A percentile compares a stretch with the other conserved stretches of the same genome.
Conservation (phyloP, 495 filamentous ascomycete genomes). For the Daldinia vernicosa region DNA sequence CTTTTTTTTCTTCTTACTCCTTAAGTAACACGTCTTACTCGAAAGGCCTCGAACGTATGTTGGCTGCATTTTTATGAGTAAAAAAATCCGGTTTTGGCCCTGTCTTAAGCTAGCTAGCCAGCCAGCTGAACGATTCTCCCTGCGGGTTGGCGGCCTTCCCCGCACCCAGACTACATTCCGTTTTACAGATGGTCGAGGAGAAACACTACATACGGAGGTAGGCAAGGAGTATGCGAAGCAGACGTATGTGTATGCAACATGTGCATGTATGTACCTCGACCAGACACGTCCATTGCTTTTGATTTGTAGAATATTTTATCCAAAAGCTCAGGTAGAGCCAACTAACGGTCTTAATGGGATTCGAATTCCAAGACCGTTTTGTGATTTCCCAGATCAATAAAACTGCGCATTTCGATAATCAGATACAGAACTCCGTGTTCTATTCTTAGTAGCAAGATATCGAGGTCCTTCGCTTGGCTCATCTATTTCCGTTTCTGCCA, state of each 20-base stretch:
- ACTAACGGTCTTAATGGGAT: background rate
- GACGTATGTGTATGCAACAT: slow-evolving; percentile 6
- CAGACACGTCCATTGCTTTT: background rate
- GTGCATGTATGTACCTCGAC: background rate
- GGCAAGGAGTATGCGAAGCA: background rate
- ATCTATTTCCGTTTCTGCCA: slow-evolving; percentile 1
- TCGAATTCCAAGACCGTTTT: slow-evolving; percentile 8
- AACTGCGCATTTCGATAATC: slow-evolving; percentile 1
- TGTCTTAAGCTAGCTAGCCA: slow-evolving; percentile 26
- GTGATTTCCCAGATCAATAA: slow-evolving; percentile 6
- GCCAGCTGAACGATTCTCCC: slow-evolving; percentile 36
- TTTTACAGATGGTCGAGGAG: slow-evolving; percentile 14
- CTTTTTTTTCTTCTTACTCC: slow-evolving; percentile 6
- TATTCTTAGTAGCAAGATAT: slow-evolving; percentile 35
- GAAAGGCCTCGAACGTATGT: slow-evolving; percentile 14
- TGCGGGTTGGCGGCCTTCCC: slow-evolving; percentile 30
- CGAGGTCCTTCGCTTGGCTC: slow-evolving; percentile 9
- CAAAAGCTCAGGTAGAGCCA: background rate
- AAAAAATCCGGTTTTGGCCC: slow-evolving; percentile 34
- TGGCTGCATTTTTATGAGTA: slow-evolving; percentile 13
- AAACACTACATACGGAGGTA: background rate
- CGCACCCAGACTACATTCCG: slow-evolving; percentile 22
- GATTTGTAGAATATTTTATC: background rate
- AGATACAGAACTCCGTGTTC: slow-evolving; percentile 6
- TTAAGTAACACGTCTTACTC: slow-evolving; percentile 20